These are phyloP conservation scores for Saccharomyces hybrid DNA, from an alignment of 1,139 yeast genomes.

Conservation along the genomic window DNA sequence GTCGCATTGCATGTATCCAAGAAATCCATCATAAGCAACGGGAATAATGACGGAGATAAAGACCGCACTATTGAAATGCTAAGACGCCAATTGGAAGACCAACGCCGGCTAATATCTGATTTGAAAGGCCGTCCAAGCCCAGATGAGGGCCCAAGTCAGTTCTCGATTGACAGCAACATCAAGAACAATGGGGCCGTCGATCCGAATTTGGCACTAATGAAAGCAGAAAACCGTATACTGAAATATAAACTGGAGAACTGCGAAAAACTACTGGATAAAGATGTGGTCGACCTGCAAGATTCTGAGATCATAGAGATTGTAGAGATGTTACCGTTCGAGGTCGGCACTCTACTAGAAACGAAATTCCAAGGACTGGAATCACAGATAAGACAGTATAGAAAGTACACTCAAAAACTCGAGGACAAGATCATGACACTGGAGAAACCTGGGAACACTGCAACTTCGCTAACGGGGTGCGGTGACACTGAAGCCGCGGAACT, in stretches of 20 bases:
- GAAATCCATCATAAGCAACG: constrained; percentile 25
- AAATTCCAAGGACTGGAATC: constrained; percentile 25
- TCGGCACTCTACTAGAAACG: constrained; percentile 23
- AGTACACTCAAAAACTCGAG: constrained; percentile 20
- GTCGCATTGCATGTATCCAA: constrained; percentile 62
- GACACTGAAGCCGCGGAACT: constrained; percentile 47
- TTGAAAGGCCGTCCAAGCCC: constrained; percentile 9
- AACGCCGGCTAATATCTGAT: constrained; percentile 32
- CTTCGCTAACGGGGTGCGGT: not conserved
- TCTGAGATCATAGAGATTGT: constrained; percentile 22
- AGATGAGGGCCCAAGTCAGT: not conserved
- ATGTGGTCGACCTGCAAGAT: constrained; percentile 20
- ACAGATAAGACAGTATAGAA: constrained; percentile 19
- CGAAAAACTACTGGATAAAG: constrained; percentile 27
- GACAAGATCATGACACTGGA: constrained; percentile 8
- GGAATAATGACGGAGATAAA: constrained; percentile 33
- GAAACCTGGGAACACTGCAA: constrained; percentile 1
- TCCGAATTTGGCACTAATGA: constrained; percentile 10
- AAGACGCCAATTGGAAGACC: constrained; percentile 36
- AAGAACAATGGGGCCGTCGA: constrained; percentile 4
- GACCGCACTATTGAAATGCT: constrained; percentile 41
- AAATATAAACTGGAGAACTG: constrained; percentile 33
- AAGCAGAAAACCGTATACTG: constrained; percentile 24
- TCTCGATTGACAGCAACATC: constrained; percentile 1
- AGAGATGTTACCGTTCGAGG: constrained; percentile 25